Base-by-base conservation (phyloP, 192 early-diverging fungal species). In the Coemansia sp. region DNA sequence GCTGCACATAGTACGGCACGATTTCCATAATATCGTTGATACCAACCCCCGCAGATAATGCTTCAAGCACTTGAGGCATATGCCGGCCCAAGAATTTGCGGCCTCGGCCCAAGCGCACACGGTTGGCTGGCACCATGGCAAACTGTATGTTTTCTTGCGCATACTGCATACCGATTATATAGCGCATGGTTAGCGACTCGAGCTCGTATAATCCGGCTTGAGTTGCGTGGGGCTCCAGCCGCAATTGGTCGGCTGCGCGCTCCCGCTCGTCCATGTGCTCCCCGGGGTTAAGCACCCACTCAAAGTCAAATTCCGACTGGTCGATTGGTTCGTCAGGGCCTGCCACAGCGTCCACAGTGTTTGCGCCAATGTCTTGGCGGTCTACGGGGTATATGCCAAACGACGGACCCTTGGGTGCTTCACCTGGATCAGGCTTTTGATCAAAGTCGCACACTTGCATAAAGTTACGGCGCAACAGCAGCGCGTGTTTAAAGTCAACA, bases 1-100 rank as follows among this genome's bases (percentile, higher is more conserved):
- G 27, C 68, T 80, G 77, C 22, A 67, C 62, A 20, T 74, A 80
- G 38, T 65, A 80, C 19, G 77, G 67, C 49, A 69, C 68, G 2
- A 62, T 49, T 3, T n/a, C 2, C 0, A 66, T 22, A 24, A 80
- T 18, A 32, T 41, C 54, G 11, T 71, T 45, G 5, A 64, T 12
- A 2, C 13, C 49, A 16, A 54, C 49, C 1, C 47, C 62, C 2
- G 27, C 39, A 11, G 67, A 13, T 19, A 70, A 41, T 18, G 65
- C 77, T 2, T 57, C 62, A 23, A 62, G n/a, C 22, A 80, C 48
- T 59, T 80, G 68, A 2, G 77, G 77, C 65, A 71, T 57, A 11
- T 64, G 27, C 59, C 26, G 50, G 14, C 29, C 23, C 47, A 80
- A 24, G 54, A 71, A 74, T 50, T 45, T 57, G 32, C 71, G 67